Evolutionary conservation across 495 filamentous ascomycete genomes (phyloP).

Genomic region (Penicillium flavigenum): DNA sequence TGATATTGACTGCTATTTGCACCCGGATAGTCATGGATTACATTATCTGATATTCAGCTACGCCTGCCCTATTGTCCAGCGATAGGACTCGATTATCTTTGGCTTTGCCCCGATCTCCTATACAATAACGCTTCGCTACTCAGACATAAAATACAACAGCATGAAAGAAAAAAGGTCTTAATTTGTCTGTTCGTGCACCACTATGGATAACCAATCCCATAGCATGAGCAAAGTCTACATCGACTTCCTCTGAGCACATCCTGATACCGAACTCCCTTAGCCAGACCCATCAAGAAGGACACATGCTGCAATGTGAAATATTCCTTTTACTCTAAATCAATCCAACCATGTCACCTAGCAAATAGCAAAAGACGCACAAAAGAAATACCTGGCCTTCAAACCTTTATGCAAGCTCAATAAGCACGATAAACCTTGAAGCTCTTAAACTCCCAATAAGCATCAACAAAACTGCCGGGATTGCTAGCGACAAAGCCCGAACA

Average conservation of each 20-base stretch:
- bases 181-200: neutral
- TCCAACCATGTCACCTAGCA: neutral
- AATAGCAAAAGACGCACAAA: neutral
- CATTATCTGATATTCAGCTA: neutral
- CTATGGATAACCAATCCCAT: no score
- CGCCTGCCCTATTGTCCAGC: neutral
- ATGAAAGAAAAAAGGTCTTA: neutral
- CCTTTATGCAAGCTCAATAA: neutral
- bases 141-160: neutral
- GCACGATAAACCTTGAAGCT: slow-evolving; percentile 47
- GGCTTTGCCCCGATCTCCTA: neutral
- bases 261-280: neutral
- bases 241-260: neutral
- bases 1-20: no score
- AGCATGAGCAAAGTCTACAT: neutral
- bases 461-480: slow-evolving; percentile 37
- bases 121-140: neutral
- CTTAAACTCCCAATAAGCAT: slow-evolving; percentile 54
- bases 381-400: neutral
- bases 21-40: no score
- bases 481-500: slow-evolving; percentile 44
- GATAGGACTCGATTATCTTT: neutral
- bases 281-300: neutral
- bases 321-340: neutral
- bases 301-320: neutral